Conservation (phyloP, 345 rosid genomes). For the Bruguiera gymnorhiza region DNA sequence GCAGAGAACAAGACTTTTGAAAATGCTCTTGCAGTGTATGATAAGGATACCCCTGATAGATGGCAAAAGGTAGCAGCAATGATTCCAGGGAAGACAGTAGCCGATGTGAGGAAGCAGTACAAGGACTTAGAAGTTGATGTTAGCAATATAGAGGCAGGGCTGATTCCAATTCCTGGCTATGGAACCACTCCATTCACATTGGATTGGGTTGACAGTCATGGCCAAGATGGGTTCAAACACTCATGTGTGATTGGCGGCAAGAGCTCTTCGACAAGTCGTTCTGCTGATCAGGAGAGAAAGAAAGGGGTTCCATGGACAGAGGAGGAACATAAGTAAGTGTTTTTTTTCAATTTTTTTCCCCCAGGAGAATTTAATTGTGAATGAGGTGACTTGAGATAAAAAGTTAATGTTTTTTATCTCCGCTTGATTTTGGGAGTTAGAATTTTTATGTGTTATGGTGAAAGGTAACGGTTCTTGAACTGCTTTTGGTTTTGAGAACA, state of each 20-base stretch:
- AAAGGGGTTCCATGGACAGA: conserved; percentile 39
- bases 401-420: too few relatives aligned
- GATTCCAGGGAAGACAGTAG: conserved; percentile 39
- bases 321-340: conserved; percentile 35
- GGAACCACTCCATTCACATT: conserved; percentile 47
- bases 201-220: conserved; percentile 47
- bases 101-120: conserved; percentile 29
- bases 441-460: background rate
- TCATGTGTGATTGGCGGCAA: conserved; percentile 52
- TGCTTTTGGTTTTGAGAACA: conserved; percentile 2
- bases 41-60: conserved; percentile 28
- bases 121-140: conserved; percentile 29
- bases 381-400: too few relatives aligned
- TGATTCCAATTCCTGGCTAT: conserved; percentile 33
- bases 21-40: conserved; percentile 33
- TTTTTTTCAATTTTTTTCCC: background rate
- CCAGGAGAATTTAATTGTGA: too few relatives aligned
- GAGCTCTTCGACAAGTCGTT: conserved; percentile 54
- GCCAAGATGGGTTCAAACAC: conserved; percentile 48
- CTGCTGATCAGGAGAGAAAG: conserved; percentile 35
- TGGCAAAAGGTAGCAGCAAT: conserved; percentile 32
- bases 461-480: background rate
- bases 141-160: conserved; percentile 34
- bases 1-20: conserved; percentile 34
- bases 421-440: background rate